These are phyloP conservation scores for Microdochium bolleyi DNA, from an alignment of 2,329 filamentous ascomycete species.

Conservation along the genomic window DNA sequence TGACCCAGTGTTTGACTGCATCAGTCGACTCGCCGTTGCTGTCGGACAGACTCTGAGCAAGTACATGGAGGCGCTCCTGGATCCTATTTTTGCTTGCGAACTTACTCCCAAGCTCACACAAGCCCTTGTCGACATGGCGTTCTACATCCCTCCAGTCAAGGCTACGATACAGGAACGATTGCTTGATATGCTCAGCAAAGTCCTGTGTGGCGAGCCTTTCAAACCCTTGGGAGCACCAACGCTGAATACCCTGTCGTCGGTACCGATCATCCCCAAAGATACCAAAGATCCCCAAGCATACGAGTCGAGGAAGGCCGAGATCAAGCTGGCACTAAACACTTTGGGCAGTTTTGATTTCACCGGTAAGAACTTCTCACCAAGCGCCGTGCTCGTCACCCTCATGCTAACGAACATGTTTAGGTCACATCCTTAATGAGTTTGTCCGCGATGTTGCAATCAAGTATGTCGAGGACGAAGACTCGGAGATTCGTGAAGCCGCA, in stretches of 20 bases:
- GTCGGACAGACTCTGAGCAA: slow-evolving; percentile 96
- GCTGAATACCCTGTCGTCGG: slow-evolving; percentile 67
- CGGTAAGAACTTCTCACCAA: slow-evolving; percentile 25
- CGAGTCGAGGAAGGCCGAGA: slow-evolving; percentile 74
- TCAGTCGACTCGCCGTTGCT: slow-evolving; percentile 90
- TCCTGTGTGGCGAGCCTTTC: slow-evolving; percentile 87
- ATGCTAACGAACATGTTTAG: slow-evolving; percentile 20
- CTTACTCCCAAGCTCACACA: slow-evolving; percentile 90
- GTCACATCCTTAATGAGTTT: slow-evolving; percentile 94
- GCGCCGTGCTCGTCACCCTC: slow-evolving; percentile 1
- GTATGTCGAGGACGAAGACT: slow-evolving; percentile 93
- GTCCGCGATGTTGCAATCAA: slow-evolving; percentile 96
- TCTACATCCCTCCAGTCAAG: slow-evolving; percentile 94
- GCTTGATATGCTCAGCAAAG: slow-evolving; percentile 88
- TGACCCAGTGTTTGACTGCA: slow-evolving; percentile 89
- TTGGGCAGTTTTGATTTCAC: slow-evolving; percentile 97
- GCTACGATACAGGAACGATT: slow-evolving; percentile 88
- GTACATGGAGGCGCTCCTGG: slow-evolving; percentile 91
- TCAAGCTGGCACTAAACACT: slow-evolving; percentile 88
- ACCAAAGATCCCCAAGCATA: slow-evolving; percentile 77
- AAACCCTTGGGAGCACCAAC: slow-evolving; percentile 86
- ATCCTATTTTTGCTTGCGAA: slow-evolving; percentile 95
- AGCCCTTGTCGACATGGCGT: slow-evolving; percentile 95
- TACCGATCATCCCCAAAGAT: slow-evolving; percentile 80
- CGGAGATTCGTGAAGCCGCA: slow-evolving; percentile 87